phyloP scores from a whole-genome alignment of 2,329 filamentous ascomycete species.

The Cladosporium sp. region DNA sequence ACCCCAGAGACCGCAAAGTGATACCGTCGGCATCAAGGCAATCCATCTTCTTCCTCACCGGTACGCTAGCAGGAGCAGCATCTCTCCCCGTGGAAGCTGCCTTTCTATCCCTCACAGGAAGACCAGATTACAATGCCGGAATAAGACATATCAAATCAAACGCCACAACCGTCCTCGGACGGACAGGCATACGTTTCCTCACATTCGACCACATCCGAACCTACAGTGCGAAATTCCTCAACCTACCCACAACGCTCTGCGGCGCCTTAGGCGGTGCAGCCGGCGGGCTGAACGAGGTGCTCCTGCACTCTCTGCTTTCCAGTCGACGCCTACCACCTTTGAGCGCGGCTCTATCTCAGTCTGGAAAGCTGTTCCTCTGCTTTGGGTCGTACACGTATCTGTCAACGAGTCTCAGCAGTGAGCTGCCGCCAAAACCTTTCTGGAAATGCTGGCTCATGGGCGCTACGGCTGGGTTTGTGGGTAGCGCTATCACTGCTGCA shows the following conservation, averaged over 20 bases:
- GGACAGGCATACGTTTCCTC: slow-evolving; percentile 16
- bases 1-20: too few relatives aligned
- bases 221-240: not conserved
- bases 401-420: slow-evolving; percentile 12
- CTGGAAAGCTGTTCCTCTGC: slow-evolving; percentile 15
- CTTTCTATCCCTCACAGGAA: not conserved
- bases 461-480: slow-evolving; percentile 14
- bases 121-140: not conserved
- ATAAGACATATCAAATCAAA: not conserved
- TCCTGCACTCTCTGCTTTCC: slow-evolving; percentile 12
- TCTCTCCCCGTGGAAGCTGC: slow-evolving; percentile 14
- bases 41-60: slow-evolving; percentile 15
- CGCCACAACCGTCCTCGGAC: slow-evolving; percentile 4
- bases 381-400: slow-evolving; percentile 18
- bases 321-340: slow-evolving; percentile 8
- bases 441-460: slow-evolving; percentile 17
- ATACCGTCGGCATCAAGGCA: slow-evolving; percentile 15
- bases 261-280: slow-evolving; percentile 17
- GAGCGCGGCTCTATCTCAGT: slow-evolving; percentile 6
- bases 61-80: slow-evolving; percentile 15
- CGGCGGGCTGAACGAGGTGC: slow-evolving; percentile 16
- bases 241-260: slow-evolving; percentile 9
- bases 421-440: slow-evolving; percentile 13
- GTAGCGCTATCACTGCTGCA: slow-evolving; percentile 14
- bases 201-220: slow-evolving; percentile 15